These are phyloP conservation scores for Beauveria caledonica DNA, from an alignment of 2,329 filamentous ascomycete species.

Conservation along the genomic window DNA sequence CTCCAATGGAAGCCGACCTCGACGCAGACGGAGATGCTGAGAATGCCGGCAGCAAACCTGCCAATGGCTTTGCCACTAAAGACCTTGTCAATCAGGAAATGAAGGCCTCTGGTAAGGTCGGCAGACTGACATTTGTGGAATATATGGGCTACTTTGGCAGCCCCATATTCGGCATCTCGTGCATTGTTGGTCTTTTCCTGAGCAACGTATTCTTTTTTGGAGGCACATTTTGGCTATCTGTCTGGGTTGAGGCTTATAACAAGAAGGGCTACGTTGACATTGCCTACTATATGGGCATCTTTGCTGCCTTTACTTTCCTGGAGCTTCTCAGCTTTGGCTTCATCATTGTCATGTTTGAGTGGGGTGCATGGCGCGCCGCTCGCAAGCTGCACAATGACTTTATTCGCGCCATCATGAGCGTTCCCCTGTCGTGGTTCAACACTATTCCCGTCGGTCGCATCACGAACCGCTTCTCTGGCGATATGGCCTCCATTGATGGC, in stretches of 20 bases:
- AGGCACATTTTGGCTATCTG: slow-evolving; percentile 40
- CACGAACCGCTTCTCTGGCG: slow-evolving; percentile 48
- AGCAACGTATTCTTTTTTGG: slow-evolving; percentile 34
- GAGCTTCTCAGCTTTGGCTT: slow-evolving; percentile 35
- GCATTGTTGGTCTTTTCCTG: slow-evolving; percentile 31
- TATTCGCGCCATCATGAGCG: slow-evolving; percentile 42
- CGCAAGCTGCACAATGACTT: slow-evolving; percentile 43
- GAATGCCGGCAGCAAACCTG: slow-evolving; percentile 24
- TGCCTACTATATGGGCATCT: slow-evolving; percentile 46
- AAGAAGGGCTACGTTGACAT: slow-evolving; percentile 35
- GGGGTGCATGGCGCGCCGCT: slow-evolving; percentile 49
- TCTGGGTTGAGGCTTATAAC: slow-evolving; percentile 45
- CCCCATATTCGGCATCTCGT: slow-evolving; percentile 32
- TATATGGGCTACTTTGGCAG: slow-evolving; percentile 46
- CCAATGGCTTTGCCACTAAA: slow-evolving; percentile 28
- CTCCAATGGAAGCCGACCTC: slow-evolving; percentile 21
- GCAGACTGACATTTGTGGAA: slow-evolving; percentile 38
- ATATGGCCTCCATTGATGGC: slow-evolving; percentile 48
- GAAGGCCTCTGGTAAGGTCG: slow-evolving; percentile 35
- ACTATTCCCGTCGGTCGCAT: slow-evolving; percentile 43
- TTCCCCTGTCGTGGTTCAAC: slow-evolving; percentile 50
- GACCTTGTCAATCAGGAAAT: slow-evolving; percentile 41
- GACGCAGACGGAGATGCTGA: slow-evolving; percentile 20
- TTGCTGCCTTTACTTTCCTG: slow-evolving; percentile 35
- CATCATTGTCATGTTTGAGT: slow-evolving; percentile 41